phyloP scores from a whole-genome alignment of 2,329 filamentous ascomycete genomes.

The Eurotiales sp. region DNA sequence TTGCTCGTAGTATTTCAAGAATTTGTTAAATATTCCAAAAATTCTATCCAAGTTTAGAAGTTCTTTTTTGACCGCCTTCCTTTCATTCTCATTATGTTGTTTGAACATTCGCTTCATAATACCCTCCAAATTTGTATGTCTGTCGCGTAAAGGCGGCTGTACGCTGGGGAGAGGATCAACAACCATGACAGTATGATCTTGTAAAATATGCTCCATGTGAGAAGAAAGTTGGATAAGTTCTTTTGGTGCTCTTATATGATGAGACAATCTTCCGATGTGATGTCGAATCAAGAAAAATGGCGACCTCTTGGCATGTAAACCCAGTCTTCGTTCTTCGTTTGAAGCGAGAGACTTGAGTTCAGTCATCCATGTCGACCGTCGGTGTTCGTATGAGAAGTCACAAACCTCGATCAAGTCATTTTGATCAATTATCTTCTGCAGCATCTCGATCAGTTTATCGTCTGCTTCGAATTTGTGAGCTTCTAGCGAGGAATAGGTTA shows the following conservation, averaged over 20 bases:
- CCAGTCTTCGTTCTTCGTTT: conserved; percentile 6
- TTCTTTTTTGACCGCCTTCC: conserved; percentile 16
- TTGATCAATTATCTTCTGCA: conserved; percentile 3
- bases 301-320: background rate
- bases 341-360: conserved; percentile 1
- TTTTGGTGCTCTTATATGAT: conserved; percentile 38
- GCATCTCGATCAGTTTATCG: conserved; percentile 4
- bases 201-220: conserved; percentile 27
- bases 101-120: conserved; percentile 27
- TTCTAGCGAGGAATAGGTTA: background rate
- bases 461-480: conserved; percentile 4
- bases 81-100: conserved; percentile 10
- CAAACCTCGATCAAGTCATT: conserved; percentile 15
- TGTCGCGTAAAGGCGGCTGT: conserved; percentile 18
- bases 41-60: conserved; percentile 27
- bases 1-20: conserved; percentile 22
- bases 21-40: conserved; percentile 21
- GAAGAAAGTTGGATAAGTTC: conserved; percentile 29
- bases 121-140: conserved; percentile 20
- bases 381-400: conserved; percentile 16
- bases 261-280: conserved; percentile 45
- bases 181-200: conserved; percentile 29
- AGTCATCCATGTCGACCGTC: conserved; percentile 12
- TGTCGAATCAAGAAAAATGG: conserved; percentile 36
- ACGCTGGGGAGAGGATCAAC: conserved; percentile 20